Evolutionary conservation across 1,139 yeast genomes (phyloP).

Genomic region (Scheffersomyces stambukii): DNA sequence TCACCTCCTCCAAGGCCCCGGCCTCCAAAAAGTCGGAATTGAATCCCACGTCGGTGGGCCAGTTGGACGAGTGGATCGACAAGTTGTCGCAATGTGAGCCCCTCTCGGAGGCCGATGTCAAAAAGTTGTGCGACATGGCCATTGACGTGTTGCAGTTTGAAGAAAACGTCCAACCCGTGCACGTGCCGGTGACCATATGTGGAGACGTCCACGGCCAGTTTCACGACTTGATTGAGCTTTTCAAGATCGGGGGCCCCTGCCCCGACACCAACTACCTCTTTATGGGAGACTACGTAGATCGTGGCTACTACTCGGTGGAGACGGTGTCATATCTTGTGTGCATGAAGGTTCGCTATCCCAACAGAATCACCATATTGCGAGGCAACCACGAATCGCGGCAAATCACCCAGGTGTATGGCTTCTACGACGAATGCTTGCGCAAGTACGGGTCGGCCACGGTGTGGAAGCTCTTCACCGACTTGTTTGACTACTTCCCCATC

Average conservation of each 20-base stretch:
- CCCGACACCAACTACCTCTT: slow-evolving; percentile 78
- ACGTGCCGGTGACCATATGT: slow-evolving; percentile 92
- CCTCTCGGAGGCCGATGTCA: slow-evolving; percentile 76
- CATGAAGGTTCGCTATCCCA: slow-evolving; percentile 89
- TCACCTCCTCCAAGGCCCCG: slow-evolving; percentile 6
- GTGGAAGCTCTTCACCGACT: slow-evolving; percentile 71
- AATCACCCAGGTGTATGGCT: slow-evolving; percentile 96
- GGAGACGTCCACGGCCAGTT: slow-evolving; percentile 99
- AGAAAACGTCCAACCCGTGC: slow-evolving; percentile 90
- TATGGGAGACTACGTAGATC: slow-evolving; percentile 93
- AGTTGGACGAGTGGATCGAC: slow-evolving; percentile 87
- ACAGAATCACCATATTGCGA: slow-evolving; percentile 85
- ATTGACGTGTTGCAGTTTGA: slow-evolving; percentile 87
- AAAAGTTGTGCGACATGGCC: slow-evolving; percentile 81
- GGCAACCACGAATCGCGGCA: slow-evolving; percentile 98
- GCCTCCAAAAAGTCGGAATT: slow-evolving; percentile 9
- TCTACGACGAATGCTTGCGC: slow-evolving; percentile 94
- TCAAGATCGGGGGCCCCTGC: slow-evolving; percentile 90
- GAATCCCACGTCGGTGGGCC: slow-evolving; percentile 38
- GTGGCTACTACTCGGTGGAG: slow-evolving; percentile 92
- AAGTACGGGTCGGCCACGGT: slow-evolving; percentile 95
- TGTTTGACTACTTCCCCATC: slow-evolving; percentile 90
- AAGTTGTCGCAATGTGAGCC: slow-evolving; percentile 77
- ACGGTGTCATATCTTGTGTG: slow-evolving; percentile 90
- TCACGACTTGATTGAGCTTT: slow-evolving; percentile 87